phyloP scores from a whole-genome alignment of 1,284 basidiomycete genomes.

The Moesziomyces sp. region DNA sequence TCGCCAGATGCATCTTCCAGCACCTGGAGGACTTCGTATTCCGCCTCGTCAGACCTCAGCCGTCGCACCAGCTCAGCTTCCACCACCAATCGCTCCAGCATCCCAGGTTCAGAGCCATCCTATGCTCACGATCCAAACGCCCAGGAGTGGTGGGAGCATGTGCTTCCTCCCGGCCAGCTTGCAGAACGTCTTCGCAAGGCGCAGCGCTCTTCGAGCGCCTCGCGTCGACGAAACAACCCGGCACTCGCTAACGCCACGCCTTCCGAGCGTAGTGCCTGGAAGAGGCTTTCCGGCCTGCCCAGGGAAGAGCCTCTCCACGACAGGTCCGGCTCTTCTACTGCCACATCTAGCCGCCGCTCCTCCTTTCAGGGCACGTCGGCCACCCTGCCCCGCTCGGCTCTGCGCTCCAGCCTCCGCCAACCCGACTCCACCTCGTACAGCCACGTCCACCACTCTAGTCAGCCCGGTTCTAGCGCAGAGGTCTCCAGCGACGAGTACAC shows the following conservation, averaged over 20 bases:
- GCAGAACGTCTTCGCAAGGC: constrained; percentile 55
- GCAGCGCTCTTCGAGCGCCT: constrained; percentile 41
- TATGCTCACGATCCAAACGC: constrained; percentile 19
- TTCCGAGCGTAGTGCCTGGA: constrained; percentile 42
- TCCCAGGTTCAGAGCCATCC: constrained; percentile 3
- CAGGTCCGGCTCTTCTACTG: constrained; percentile 26
- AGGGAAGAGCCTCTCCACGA: constrained; percentile 10
- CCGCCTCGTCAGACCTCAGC: constrained; percentile 26
- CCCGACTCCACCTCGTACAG: constrained; percentile 2
- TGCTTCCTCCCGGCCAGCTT: constrained; percentile 57
- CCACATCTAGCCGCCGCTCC: constrained; percentile 25
- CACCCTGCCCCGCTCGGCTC: constrained; percentile 30
- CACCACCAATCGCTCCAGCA: constrained; percentile 3
- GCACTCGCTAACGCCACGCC: constrained; percentile 45
- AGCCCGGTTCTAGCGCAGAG: constrained; percentile 38
- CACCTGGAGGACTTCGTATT: constrained; percentile 20
- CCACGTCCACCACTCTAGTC: constrained; percentile 3
- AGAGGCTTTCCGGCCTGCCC: constrained; percentile 34
- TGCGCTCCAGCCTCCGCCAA: constrained; percentile 9
- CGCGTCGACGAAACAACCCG: constrained; percentile 37
- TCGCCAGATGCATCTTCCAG: constrained; percentile 23
- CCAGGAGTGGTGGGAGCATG: constrained; percentile 58
- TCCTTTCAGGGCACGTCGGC: constrained; percentile 21
- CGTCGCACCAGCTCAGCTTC: constrained; percentile 19
- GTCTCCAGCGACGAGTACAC: constrained; percentile 40